Percentiles rank a stretch among this genome's conserved stretches.
Conservation (phyloP, 2,329 filamentous ascomycete species). For the Aspergillus tubingensis region DNA sequence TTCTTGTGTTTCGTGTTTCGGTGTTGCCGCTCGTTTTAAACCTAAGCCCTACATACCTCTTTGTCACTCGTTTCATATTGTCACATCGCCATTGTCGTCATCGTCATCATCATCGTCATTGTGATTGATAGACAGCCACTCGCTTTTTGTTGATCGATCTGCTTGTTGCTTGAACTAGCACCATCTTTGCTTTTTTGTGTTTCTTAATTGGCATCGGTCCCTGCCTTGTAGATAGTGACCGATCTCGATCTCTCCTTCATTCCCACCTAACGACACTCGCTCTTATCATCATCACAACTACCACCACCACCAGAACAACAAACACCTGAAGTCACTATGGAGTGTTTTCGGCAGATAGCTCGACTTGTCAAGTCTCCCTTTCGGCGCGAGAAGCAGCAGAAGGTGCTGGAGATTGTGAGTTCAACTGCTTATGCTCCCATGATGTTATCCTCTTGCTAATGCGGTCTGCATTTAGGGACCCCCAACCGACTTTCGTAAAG, state of each 20-base stretch:
- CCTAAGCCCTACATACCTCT: neutral
- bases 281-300: no score
- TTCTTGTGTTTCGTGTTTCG: conserved; percentile 12
- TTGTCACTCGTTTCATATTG: conserved; percentile 17
- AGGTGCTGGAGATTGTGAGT: conserved; percentile 40
- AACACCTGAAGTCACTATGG: conserved; percentile 26
- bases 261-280: neutral
- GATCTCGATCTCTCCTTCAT: conserved; percentile 5
- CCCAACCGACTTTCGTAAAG: conserved; percentile 47
- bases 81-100: no score
- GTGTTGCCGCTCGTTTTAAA: conserved; percentile 7
- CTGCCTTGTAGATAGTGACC: conserved; percentile 17
- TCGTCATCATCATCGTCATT: no score
- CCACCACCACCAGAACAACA: neutral
- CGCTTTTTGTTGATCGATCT: conserved; percentile 8
- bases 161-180: neutral
- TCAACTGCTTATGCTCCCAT: neutral
- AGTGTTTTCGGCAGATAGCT: conserved; percentile 40
- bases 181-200: conserved; percentile 1
- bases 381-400: conserved; percentile 29
- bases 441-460: neutral
- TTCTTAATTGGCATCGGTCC: conserved; percentile 14
- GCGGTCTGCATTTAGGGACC: conserved; percentile 31
- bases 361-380: conserved; percentile 39
- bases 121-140: neutral